Base-by-base conservation (phyloP, 2,329 filamentous ascomycete genomes). In the Microascus cirrosus region DNA sequence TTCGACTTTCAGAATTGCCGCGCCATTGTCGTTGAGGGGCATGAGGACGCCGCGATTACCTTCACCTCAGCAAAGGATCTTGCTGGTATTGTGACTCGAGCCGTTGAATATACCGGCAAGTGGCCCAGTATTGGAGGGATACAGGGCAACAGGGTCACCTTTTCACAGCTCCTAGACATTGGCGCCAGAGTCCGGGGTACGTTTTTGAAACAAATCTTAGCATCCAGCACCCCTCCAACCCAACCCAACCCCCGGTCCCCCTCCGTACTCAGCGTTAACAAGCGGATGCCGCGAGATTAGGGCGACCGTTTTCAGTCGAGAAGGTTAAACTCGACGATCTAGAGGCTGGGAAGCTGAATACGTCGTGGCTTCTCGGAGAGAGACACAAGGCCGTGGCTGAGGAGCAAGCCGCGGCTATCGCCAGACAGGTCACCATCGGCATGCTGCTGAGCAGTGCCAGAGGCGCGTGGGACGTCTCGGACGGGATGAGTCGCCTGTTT, bases 291-390 rank as follows among this genome's bases (percentile, higher is more conserved):
- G n/a, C n/a, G n/a, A n/a, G n/a, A n/a, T n/a, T n/a, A n/a, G n/a
- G n/a, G n/a, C n/a, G n/a, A n/a, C n/a, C n/a, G 22, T 60, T 61
- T n/a, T 56, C 60, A 0, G 62, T 81, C 11, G 76, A 80, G 4
- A 70, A 70, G n/a, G 67, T 82, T 1, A 71, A 69, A 39, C 56
- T 70, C 0, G 69, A 73, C 55, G 79, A 83, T 62, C 72, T 83
- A 5, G 65, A 74, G 62, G 70, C 66, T 2, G 78, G 77, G 12
- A 8, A 25, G 10, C 6, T 55, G 13, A 48, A 55, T n/a, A 48
- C 54, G 20, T 55, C 54, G 35, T 55, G 54, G 54, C 2, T 8
- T 13, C 54, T 55, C 3, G 34, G 20, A n/a, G 54, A 22, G 8
- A 22, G 35, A 15, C 54, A 55, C 36, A n/a, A 58, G 1, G 24